Percentiles rank a stretch among this genome's conserved stretches.
These are phyloP conservation scores for Hypericum perforatum DNA, from an alignment of 345 rosid species.

Conservation along the genomic window DNA sequence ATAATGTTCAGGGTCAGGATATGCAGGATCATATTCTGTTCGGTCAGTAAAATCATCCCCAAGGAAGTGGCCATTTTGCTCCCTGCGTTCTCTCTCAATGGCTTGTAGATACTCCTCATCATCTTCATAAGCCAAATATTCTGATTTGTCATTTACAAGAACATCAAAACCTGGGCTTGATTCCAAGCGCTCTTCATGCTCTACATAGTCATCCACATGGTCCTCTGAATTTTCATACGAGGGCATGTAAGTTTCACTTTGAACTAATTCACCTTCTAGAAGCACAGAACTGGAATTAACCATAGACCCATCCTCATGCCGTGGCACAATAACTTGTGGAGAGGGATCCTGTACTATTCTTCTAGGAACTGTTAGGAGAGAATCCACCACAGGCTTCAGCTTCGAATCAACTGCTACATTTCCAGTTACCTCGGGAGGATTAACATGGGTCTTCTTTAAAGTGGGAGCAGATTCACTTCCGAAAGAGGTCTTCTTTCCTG, in stretches of 20 bases:
- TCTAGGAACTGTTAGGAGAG: constrained; percentile 2
- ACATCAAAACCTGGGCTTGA: constrained; percentile 24
- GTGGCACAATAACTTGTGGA: background rate
- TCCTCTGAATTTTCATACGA: constrained; percentile 12
- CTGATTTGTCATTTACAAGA: constrained; percentile 16
- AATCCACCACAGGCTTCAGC: constrained; percentile 11
- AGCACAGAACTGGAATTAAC: constrained; percentile 15
- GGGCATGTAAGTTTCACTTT: constrained; percentile 6
- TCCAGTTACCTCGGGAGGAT: constrained; percentile 11
- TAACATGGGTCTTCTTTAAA: constrained; percentile 4
- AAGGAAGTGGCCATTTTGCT: constrained; percentile 10
- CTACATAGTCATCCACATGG: constrained; percentile 6
- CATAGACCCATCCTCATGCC: constrained; percentile 3
- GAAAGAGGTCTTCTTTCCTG: constrained; percentile 11
- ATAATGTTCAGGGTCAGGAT: constrained; percentile 15
- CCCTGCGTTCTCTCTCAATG: constrained; percentile 21
- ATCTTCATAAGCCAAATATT: constrained; percentile 14
- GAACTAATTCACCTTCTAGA: constrained; percentile 10
- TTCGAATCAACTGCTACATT: constrained; percentile 9
- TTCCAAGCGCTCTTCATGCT: constrained; percentile 16
- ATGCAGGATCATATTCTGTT: constrained; percentile 20
- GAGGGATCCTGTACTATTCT: background rate
- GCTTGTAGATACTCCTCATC: constrained; percentile 18
- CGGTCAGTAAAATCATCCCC: constrained; percentile 27
- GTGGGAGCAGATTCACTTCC: constrained; percentile 10